Evolutionary conservation across 2,329 filamentous ascomycete genomes (phyloP).

Genomic region (Alternaria alternata): DNA sequence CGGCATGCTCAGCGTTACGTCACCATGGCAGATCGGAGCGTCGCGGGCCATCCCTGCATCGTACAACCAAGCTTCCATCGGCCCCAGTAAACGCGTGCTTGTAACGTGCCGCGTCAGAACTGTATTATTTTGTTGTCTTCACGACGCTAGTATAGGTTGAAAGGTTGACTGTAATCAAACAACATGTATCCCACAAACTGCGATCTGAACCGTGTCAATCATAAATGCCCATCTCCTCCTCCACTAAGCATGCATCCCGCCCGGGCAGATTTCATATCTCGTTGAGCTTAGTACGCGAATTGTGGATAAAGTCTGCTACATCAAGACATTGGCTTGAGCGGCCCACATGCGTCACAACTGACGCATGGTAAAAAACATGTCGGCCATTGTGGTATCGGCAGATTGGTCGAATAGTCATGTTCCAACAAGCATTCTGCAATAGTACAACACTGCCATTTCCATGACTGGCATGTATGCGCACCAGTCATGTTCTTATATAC

Average conservation of each 20-base stretch:
- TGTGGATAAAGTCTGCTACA: background rate
- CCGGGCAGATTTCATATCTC: background rate
- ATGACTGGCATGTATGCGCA: constrained; percentile 22
- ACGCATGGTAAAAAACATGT: background rate
- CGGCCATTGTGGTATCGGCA: background rate
- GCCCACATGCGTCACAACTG: background rate
- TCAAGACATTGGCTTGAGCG: background rate
- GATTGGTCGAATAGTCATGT: background rate
- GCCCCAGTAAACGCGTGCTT: background rate
- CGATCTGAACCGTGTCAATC: background rate
- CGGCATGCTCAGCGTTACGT: constrained; percentile 25
- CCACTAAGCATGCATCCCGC: background rate
- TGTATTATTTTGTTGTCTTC: background rate
- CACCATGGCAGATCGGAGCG: constrained; percentile 13
- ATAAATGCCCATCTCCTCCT: background rate
- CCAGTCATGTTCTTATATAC: constrained; percentile 21
- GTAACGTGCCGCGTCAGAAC: background rate
- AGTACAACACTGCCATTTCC: constrained; percentile 22
- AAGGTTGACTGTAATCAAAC: background rate
- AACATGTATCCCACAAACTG: background rate
- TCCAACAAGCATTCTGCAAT: background rate
- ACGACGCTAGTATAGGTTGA: background rate
- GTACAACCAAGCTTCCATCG: constrained; percentile 24
- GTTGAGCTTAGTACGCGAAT: background rate
- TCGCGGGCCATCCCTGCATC: constrained; percentile 5